Conservation (phyloP, 2,329 filamentous ascomycete species). For the Paecilomyces sp. region DNA sequence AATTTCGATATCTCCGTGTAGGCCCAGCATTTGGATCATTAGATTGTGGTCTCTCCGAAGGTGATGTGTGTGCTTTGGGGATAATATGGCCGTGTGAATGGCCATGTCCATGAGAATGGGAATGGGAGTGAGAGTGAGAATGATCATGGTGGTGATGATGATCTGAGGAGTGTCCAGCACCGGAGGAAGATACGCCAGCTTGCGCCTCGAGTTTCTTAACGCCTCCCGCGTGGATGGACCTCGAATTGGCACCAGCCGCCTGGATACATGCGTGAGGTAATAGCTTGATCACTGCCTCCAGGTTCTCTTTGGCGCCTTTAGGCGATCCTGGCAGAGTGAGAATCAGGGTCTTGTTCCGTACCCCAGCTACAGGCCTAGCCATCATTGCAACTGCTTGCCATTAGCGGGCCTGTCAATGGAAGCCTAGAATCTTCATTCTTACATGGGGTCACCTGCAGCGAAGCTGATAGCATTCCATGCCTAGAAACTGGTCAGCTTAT, state of each 20-base stretch:
- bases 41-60: constrained; percentile 50
- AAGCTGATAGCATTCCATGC: constrained; percentile 89
- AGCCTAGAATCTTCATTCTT: constrained; percentile 30
- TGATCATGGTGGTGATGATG: constrained; percentile 18
- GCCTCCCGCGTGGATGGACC: constrained; percentile 71
- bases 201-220: constrained; percentile 78
- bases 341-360: constrained; percentile 73
- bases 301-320: constrained; percentile 89
- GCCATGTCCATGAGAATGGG: constrained; percentile 48
- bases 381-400: constrained; percentile 76
- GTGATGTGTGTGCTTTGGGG: constrained; percentile 67
- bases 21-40: constrained; percentile 55
- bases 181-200: constrained; percentile 52
- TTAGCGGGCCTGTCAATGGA: constrained; percentile 12
- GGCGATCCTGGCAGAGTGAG: constrained; percentile 89
- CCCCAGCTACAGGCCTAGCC: constrained; percentile 86
- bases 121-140: constrained; percentile 21
- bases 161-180: constrained; percentile 7
- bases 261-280: constrained; percentile 92
- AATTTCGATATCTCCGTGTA: constrained; percentile 68
- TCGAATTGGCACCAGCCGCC: constrained; percentile 74
- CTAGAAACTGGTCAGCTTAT: constrained; percentile 29
- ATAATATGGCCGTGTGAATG: constrained; percentile 57
- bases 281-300: constrained; percentile 81
- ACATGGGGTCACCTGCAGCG: constrained; percentile 84